Evolutionary conservation across 1,284 basidiomycete species (phyloP), one percentile per base, ranked within the genome.

Genomic region (Rhizopogon hawkerae): DNA sequence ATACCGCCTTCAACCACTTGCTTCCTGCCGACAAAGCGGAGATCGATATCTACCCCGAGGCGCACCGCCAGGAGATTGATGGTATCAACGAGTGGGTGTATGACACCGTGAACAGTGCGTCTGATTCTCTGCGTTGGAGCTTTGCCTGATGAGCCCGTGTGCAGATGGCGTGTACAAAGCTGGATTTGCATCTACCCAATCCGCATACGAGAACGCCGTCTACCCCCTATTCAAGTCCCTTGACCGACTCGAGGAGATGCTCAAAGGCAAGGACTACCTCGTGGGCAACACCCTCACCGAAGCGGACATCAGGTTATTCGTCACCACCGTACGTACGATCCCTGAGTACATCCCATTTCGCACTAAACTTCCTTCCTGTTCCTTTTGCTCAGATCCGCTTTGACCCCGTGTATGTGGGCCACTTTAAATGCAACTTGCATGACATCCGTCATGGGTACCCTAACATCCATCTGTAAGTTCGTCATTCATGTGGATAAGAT

Each of bases 401-500:
- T 62, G 92, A 95, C 61, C 85, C 88, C 0, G 93, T 91, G 31
- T 98, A 98, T 69, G 79, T 87, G 48, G 82, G 83, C 0, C 89
- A 92, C 68, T 97, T 98, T 78, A 97, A 97, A 68, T 95, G 92
- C 73, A 95, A 96, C 75, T 68, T 90, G 56, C 82, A 83, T 34
- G 78, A 79, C 41, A 88, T 89, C 55, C 80, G 85, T 7, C 61
- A 83, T 60, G 85, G 87, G 21, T 95, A 92, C 67, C 91, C 92
- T 21, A 76, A 81, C 44, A 76, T 94, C 46, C 80, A 95, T 68
- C 66, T 69, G 81, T 83, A 53, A 54, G 77, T 64, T 33, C 10
- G 34, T 13, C 9, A 48, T 26, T 26, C 14, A 41, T 33, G 33
- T 37, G 10, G 45, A 7, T 38, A 46, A 3, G 43, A 41, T 43